These are phyloP conservation scores for Calonectria hongkongensis DNA, from an alignment of 2,329 filamentous ascomycete genomes.

Conservation along the genomic window DNA sequence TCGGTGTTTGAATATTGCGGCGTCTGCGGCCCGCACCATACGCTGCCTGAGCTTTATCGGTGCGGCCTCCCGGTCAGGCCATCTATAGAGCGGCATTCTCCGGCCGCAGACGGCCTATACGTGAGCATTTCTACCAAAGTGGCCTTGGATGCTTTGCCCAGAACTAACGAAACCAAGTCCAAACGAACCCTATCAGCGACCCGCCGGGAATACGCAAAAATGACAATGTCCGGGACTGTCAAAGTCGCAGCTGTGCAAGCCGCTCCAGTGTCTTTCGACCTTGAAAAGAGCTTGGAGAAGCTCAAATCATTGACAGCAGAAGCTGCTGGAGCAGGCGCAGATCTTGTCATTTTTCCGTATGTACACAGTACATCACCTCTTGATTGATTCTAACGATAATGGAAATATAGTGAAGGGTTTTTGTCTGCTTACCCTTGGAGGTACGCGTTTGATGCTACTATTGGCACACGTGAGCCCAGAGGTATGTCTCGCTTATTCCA, in stretches of 20 bases:
- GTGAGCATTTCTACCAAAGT: background rate
- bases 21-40: conserved; percentile 1
- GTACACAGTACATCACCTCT: background rate
- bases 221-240: background rate
- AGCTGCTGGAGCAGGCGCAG: conserved; percentile 7
- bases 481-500: background rate
- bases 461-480: conserved; percentile 4
- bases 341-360: conserved; percentile 17
- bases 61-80: background rate
- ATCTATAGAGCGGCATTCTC: background rate
- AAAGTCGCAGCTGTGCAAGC: conserved; percentile 22
- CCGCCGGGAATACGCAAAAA: background rate
- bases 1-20: conserved; percentile 15
- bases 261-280: conserved; percentile 20
- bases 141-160: background rate
- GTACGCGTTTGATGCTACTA: conserved; percentile 16
- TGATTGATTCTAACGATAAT: background rate
- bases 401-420: conserved; percentile 14
- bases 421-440: conserved; percentile 23
- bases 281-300: conserved; percentile 16
- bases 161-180: background rate
- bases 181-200: background rate
- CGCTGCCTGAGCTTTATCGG: background rate
- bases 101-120: background rate
- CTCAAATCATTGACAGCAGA: conserved; percentile 3